Base-by-base conservation (phyloP, 140 eudicot genomes). In the Flaveria floridana region DNA sequence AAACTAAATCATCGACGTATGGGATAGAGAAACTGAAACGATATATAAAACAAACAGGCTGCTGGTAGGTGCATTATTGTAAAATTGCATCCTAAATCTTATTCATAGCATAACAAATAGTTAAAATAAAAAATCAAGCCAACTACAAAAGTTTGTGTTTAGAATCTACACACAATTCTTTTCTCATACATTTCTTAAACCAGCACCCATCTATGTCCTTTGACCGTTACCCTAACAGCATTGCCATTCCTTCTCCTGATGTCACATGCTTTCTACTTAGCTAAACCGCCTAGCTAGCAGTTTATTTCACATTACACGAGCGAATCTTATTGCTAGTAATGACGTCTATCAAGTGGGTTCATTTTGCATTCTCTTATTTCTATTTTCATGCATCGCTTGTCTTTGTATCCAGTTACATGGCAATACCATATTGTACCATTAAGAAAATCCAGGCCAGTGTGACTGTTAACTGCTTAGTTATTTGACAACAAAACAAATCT, bases 401-500 rank as follows among this genome's bases (percentile, higher is more conserved):
- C 30, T 21, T 47, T 57, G 34, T 57, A 28, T 57, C 65, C 65
- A 57, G 14, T 9, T 57, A 57, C 62, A 70, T 2, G 16, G 50
- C 63, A 50, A 11, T 37, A 67, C 8, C 37, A 41, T 8, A 20
- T 50, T 70, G 15, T 50, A 26, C 63, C 64, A 70, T 26, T 7
- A 70, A 26, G n/a, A 42, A 25, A 50, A 23, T 51, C 48, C 16
- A 7, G n/a, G 64, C n/a, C 47, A 70, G 18, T 51, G 16, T 42
- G 37, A 30, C 61, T 23, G 46, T 47, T 52, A 47, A 65, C 7
- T 65, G 6, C 37, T 39, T 55, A 70, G 64, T 18, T 51, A 18
- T 30, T 70, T 26, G 63, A n/a, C 47, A n/a, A 51, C 5, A 26
- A 70, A 52, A 70, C 48, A 3, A 52, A 71, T 58, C 65, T 58